Base-by-base conservation (phyloP, 2,329 filamentous ascomycete species). In the Thielaviopsis cerberus region DNA sequence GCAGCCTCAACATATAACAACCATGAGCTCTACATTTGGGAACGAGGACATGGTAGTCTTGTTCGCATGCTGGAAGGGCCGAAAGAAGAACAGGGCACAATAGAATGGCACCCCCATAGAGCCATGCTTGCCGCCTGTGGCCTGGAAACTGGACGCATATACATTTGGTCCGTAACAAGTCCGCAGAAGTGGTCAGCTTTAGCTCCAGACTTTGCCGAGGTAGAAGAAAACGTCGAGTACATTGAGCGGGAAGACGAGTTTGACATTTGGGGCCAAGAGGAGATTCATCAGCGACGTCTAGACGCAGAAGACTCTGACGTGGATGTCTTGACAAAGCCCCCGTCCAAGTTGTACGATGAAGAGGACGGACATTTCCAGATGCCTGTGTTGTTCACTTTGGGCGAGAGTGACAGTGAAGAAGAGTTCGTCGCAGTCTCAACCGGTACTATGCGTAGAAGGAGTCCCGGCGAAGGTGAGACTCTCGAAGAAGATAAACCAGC, bases 151-250 rank as follows among this genome's bases (percentile, higher is more conserved):
- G 92, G 92, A 6, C 82, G 87, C 57, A 88, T 98, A 67, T 95
- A 94, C 72, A 86, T 95, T 34, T 98, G 92, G 92, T 91, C 88
- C 4, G 92, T 96, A 58, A 83, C 91, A 48, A 92, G 88, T 57
- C 91, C 92, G 10, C 94, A 98, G 67, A 86, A 92, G 65, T 98
- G 92, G 94, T 96, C 90, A 17, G 91, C 92, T 1, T 77, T 98
- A 27, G 94, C 94, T 5, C 92, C 92, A 0, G 94, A 98, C 70
- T 98, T 98, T 69, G 86, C 84, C 48, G 92, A 98, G 70, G 89
- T 98, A 15, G 92, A 98, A 70, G 92, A 98, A 71, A 98, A 98
- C 64, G 89, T 95, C 23, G 88, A 97, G 68, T 98, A 98, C 67
- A 81, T 94, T 50, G 92, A 98, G 69, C 80, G 81, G 58, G 92